phyloP scores from a whole-genome alignment of 2,329 filamentous ascomycete species.

The Sclerotinia trifoliorum region DNA sequence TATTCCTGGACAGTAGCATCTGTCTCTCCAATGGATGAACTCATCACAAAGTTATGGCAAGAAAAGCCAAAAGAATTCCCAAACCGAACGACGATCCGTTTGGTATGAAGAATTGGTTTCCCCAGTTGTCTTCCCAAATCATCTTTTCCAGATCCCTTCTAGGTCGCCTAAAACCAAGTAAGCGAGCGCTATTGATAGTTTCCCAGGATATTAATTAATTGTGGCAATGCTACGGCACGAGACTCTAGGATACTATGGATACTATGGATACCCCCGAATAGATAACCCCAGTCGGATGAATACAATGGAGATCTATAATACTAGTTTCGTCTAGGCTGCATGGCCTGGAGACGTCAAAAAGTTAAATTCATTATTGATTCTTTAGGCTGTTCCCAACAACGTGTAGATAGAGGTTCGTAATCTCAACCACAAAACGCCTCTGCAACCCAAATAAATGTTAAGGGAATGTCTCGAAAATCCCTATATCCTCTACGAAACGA shows the following conservation, averaged over 20 bases:
- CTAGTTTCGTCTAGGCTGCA: neutral
- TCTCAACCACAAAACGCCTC: neutral
- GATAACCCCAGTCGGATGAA: neutral
- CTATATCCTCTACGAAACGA: neutral
- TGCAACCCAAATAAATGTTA: neutral
- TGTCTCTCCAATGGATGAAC: neutral
- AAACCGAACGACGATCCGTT: constrained; percentile 10
- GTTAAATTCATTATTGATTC: neutral
- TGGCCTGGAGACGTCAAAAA: neutral
- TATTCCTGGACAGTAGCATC: constrained; percentile 12
- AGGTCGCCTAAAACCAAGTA: neutral
- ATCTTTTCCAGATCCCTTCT: neutral
- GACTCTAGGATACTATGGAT: neutral
- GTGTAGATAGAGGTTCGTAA: neutral
- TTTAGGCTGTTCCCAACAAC: neutral
- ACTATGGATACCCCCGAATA: neutral
- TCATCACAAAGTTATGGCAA: constrained; percentile 1
- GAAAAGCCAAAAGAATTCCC: constrained; percentile 9
- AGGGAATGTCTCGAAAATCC: neutral
- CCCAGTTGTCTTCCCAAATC: neutral
- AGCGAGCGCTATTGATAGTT: neutral
- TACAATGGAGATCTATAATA: neutral
- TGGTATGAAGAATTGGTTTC: neutral
- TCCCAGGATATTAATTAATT: constrained; percentile 1
- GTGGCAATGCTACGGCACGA: neutral